phyloP scores from a whole-genome alignment of 495 filamentous ascomycete species.

The Penicillium turbatum region DNA sequence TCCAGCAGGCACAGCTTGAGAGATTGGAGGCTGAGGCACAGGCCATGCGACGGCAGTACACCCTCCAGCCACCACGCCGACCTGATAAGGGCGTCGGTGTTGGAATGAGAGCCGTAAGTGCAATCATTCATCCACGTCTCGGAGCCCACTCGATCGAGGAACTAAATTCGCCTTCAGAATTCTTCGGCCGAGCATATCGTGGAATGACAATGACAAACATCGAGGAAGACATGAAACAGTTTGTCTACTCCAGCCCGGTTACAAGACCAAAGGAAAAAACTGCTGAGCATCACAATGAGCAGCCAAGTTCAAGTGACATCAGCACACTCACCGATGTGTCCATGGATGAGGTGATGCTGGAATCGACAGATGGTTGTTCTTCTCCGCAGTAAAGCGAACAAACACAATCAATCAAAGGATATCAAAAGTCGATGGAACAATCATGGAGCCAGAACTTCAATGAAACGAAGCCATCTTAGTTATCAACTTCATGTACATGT shows the following conservation, averaged over 20 bases:
- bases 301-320: neutral
- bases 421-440: too few relatives aligned
- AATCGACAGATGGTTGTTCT: neutral
- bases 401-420: neutral
- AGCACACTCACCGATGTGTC: neutral
- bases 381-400: neutral
- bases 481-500: too few relatives aligned
- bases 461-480: too few relatives aligned
- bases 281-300: neutral
- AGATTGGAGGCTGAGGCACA: neutral
- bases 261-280: neutral
- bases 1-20: neutral
- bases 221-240: neutral
- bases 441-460: neutral
- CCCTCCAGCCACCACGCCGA: neutral
- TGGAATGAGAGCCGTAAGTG: neutral
- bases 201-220: neutral
- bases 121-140: neutral
- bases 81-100: neutral
- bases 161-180: neutral
- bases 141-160: neutral
- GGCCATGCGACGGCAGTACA: neutral
- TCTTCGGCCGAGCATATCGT: neutral
- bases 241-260: neutral
- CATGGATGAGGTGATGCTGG: neutral